phyloP scores from a whole-genome alignment of 768 basidiomycete species.

The Ramaria sp. region DNA sequence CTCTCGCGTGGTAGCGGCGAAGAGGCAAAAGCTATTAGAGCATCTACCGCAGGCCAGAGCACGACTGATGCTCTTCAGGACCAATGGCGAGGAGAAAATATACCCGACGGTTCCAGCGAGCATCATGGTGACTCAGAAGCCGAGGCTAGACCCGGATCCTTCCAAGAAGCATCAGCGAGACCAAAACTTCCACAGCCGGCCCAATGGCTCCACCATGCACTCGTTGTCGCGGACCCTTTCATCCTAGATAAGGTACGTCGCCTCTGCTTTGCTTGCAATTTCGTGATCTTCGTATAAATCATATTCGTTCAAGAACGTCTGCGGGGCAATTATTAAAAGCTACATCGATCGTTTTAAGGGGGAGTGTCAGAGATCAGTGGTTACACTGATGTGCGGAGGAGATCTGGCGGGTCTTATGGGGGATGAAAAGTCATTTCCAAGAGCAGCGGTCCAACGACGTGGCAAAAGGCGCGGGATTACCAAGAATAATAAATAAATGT shows the following conservation, averaged over 20 bases:
- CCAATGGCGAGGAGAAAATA: neutral
- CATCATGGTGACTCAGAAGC: too few species aligned
- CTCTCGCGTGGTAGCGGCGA: neutral
- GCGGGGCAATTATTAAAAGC: neutral
- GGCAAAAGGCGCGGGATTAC: too few species aligned
- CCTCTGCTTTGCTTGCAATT: neutral
- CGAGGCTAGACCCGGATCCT: neutral
- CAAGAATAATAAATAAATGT: too few species aligned
- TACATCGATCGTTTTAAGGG: neutral
- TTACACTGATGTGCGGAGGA: neutral
- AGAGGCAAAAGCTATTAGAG: neutral
- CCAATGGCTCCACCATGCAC: constrained; percentile 5
- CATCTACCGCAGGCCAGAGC: neutral
- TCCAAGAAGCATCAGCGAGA: neutral
- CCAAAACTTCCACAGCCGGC: constrained; percentile 8
- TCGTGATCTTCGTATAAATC: neutral
- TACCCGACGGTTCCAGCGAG: too few species aligned
- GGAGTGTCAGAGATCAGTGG: constrained; percentile 5
- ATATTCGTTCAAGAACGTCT: constrained; percentile 15
- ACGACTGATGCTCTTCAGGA: neutral
- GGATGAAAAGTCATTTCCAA: neutral
- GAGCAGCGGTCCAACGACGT: too few species aligned
- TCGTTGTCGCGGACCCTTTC: constrained; percentile 31
- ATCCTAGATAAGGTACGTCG: constrained; percentile 25
- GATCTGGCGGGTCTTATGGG: neutral